A percentile compares a stretch with the other conserved stretches of the same genome.
These are phyloP conservation scores for Nicotiana undulata DNA, from an alignment of 257 asterid species.

Conservation along the genomic window DNA sequence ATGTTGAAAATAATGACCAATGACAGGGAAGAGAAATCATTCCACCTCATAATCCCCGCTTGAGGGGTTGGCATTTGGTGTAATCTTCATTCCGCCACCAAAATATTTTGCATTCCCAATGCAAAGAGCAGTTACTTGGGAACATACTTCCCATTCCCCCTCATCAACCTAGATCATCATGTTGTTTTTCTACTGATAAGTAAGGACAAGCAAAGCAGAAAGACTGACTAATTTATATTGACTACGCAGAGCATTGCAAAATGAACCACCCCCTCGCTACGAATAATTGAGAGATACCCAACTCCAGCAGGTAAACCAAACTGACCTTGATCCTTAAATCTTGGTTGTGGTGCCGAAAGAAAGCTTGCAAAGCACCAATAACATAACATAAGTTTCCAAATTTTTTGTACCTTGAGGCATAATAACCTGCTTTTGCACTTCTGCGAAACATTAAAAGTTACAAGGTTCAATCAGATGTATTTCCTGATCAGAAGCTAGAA, in stretches of 20 bases:
- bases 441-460: conserved; percentile 28
- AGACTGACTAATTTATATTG: not conserved
- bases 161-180: conserved; percentile 46
- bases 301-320: conserved; percentile 12
- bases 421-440: conserved; percentile 92
- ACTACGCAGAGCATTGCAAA: not conserved
- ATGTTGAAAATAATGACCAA: not conserved
- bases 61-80: conserved; percentile 69
- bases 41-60: conserved; percentile 68
- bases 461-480: not conserved
- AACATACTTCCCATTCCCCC: conserved; percentile 73
- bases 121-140: conserved; percentile 88
- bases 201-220: not conserved
- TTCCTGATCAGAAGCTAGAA: not conserved
- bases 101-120: conserved; percentile 86
- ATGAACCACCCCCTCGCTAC: not conserved
- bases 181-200: not conserved
- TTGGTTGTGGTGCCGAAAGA: conserved; percentile 60
- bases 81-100: conserved; percentile 95
- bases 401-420: conserved; percentile 78
- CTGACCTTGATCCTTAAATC: conserved; percentile 74
- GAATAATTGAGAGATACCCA: not conserved
- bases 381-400: conserved; percentile 86
- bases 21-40: not conserved
- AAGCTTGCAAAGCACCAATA: conserved; percentile 84